Base-by-base conservation (phyloP, 345 rosid genomes). In the Heritiera fomes region DNA sequence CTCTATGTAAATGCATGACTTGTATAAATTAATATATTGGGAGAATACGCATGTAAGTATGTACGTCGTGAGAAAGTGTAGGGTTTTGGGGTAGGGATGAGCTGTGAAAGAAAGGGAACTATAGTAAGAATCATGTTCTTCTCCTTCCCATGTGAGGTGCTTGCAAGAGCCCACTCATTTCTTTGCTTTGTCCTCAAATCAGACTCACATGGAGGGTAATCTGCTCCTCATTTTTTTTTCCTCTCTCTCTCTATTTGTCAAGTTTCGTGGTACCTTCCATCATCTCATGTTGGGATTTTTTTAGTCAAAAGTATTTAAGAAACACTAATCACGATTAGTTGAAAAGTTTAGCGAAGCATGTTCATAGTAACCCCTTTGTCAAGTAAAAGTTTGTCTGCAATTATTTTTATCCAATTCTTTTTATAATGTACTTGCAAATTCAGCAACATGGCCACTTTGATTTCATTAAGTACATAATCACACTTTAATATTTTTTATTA, bases 141-240 rank as follows among this genome's bases (percentile, higher is more conserved):
- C 30, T 18, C 61, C 60, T 34, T 12, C 15, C 87, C 87, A 84
- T 81, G 87, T 83, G 89, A 79, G 45, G 43, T 75, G 69, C 15
- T 82, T 83, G 75, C 15, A 75, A 80, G 79, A 70, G 61, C 75
- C 85, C 81, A 78, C 80, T 75, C 40, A 46, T 73, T 73, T 40
- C 61, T 76, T 86, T 80, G 69, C 85, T 76, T 82, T 87, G 84
- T 81, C 83, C 74, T 82, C 84, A 72, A 87, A 82, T 76, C 85
- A 78, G 53, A 80, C 77, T 82, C 85, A 86, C 89, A 84, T 82
- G 89, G 81, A 73, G 50, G 71, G 50, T 28, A 49, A 53, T 60
- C 45, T 60, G 80, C 58, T 74, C 40, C 75, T 50, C 38, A 61
- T 15, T 17, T 8, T 43, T 18, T 61, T 55, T 58, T 17, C 60